Conservation (phyloP, 2,329 filamentous ascomycete species). For the Penicillium sp. region DNA sequence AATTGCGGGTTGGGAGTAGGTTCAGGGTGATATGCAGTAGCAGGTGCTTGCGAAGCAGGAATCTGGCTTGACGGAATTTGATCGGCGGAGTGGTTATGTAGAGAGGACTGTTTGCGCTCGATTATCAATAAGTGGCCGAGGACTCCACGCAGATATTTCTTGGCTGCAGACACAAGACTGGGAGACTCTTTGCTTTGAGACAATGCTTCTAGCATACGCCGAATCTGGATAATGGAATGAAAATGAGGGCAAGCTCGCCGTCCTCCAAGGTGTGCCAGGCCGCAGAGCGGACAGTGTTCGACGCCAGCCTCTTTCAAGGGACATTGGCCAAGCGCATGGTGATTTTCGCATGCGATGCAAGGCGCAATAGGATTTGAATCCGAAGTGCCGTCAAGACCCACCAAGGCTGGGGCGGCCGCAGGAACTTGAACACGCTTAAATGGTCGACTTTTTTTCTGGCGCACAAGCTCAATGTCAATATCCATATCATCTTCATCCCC, state of each 20-base stretch:
- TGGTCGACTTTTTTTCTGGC: conserved; percentile 28
- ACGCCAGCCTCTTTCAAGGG: conserved; percentile 60
- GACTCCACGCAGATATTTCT: conserved; percentile 58
- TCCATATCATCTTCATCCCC: conserved; percentile 22
- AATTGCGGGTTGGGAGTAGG: neutral
- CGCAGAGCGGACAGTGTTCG: conserved; percentile 66
- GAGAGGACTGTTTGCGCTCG: conserved; percentile 40
- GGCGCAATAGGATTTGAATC: conserved; percentile 1
- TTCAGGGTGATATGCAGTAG: neutral
- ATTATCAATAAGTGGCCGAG: conserved; percentile 43
- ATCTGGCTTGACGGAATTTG: neutral
- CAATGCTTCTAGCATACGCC: conserved; percentile 64
- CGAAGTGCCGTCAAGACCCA: conserved; percentile 20
- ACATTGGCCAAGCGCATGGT: conserved; percentile 61
- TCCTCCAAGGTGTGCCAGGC: conserved; percentile 61
- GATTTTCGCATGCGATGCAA: conserved; percentile 57
- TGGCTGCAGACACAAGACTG: conserved; percentile 55
- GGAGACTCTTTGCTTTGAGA: conserved; percentile 59
- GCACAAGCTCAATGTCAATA: conserved; percentile 8
- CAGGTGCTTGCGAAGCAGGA: neutral
- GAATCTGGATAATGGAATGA: conserved; percentile 62
- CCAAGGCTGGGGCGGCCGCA: conserved; percentile 8
- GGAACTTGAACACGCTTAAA: conserved; percentile 39
- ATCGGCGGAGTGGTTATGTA: neutral
- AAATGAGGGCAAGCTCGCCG: conserved; percentile 63